phyloP scores from a whole-genome alignment of 192 early-diverging fungal genomes.

The Coemansia asiatica region DNA sequence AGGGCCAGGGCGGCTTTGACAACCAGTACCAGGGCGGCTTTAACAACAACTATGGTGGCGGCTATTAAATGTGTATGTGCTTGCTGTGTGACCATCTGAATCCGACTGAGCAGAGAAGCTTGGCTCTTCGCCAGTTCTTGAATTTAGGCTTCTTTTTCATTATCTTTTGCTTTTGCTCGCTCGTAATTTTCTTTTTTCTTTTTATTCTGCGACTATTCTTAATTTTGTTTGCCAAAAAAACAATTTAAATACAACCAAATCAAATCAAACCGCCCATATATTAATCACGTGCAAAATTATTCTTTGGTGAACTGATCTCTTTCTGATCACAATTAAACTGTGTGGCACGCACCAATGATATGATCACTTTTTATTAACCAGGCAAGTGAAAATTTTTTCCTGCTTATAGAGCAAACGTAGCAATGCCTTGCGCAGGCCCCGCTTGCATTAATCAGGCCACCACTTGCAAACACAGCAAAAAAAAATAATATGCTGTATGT shows the following conservation, averaged over 20 bases:
- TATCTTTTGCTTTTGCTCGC: neutral
- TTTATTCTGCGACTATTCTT: neutral
- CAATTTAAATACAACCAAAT: too few species aligned
- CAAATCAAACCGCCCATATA: too few species aligned
- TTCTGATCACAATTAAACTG: neutral
- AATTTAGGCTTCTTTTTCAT: too few species aligned
- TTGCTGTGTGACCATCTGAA: too few species aligned
- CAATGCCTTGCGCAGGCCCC: neutral
- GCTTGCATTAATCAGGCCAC: too few species aligned
- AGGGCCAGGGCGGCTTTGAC: neutral
- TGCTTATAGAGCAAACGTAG: neutral
- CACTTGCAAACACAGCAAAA: neutral
- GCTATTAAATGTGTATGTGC: too few species aligned
- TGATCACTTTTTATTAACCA: neutral
- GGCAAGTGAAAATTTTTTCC: conserved; percentile 1
- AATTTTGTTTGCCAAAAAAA: neutral
- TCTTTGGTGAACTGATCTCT: neutral
- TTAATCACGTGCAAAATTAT: too few species aligned
- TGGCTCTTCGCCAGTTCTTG: too few species aligned
- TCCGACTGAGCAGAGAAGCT: too few species aligned
- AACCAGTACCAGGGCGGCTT: neutral
- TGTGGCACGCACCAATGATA: neutral
- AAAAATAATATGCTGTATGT: too few species aligned
- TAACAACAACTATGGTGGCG: conserved; percentile 3
- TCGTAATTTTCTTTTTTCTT: neutral